Conservation (phyloP, 1,284 basidiomycete genomes). For the Apiotrichum gamsii region DNA sequence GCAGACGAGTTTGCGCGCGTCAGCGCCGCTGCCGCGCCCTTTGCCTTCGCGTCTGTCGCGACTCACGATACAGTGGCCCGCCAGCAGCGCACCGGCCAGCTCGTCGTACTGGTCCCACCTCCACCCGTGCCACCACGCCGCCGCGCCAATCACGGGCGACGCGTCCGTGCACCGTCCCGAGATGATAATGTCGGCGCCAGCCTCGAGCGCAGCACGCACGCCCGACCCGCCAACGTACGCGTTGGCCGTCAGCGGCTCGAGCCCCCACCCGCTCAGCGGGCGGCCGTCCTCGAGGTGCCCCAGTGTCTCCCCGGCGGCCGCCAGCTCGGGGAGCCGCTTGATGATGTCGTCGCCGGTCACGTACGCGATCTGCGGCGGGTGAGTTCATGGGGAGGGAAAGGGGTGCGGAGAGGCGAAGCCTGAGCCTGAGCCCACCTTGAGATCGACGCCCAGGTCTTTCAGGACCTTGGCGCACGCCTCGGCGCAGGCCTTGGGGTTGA, state of each 20-base stretch:
- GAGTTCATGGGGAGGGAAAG: background rate
- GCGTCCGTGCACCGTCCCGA: constrained; percentile 29
- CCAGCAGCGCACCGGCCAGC: constrained; percentile 23
- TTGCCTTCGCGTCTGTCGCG: background rate
- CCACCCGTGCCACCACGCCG: constrained; percentile 27
- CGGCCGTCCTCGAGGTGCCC: constrained; percentile 14
- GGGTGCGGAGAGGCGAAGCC: too few relatives aligned
- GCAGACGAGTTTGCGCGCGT: background rate
- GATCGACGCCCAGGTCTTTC: background rate
- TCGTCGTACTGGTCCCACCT: constrained; percentile 15
- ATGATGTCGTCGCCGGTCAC: constrained; percentile 17
- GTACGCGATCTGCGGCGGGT: constrained; percentile 7
- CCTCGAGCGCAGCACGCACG: constrained; percentile 7
- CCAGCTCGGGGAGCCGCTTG: constrained; percentile 7
- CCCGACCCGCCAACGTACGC: constrained; percentile 18
- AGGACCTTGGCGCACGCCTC: constrained; percentile 10
- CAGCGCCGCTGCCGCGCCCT: too few relatives aligned
- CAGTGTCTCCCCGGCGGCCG: constrained; percentile 9
- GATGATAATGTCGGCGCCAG: constrained; percentile 29
- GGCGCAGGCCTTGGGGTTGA: constrained; percentile 17
- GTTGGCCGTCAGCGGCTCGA: constrained; percentile 10
- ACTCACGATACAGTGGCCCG: constrained; percentile 18
- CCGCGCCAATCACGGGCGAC: constrained; percentile 19
- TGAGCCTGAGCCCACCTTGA: background rate
- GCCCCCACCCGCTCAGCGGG: constrained; percentile 7